A percentile compares a stretch with the other conserved stretches of the same genome.
phyloP scores from a whole-genome alignment of 2,329 filamentous ascomycete genomes.

The Aureobasidium sp. region DNA sequence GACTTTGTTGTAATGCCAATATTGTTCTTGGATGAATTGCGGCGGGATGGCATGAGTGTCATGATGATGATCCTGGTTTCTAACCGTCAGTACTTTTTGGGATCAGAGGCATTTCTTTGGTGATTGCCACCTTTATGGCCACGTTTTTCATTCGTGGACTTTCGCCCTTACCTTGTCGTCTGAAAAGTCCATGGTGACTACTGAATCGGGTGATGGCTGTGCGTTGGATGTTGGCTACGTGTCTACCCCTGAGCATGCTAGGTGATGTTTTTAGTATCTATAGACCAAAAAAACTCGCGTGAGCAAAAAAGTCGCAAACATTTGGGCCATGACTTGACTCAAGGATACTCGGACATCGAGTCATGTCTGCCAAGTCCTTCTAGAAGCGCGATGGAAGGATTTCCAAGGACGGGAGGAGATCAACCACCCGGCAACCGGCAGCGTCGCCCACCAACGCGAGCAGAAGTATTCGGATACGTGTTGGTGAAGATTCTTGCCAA shows the following conservation, averaged over 20 bases:
- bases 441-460: too few relatives aligned
- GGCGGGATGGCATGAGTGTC: slow-evolving; percentile 18
- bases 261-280: not conserved
- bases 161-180: slow-evolving; percentile 14
- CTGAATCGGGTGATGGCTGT: not conserved
- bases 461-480: too few relatives aligned
- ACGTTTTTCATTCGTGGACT: not conserved
- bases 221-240: not conserved
- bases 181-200: slow-evolving; percentile 12
- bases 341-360: not conserved
- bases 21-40: slow-evolving; percentile 17
- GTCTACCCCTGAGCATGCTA: slow-evolving; percentile 4
- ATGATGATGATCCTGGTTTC: slow-evolving; percentile 9
- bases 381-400: not conserved
- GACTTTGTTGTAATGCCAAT: slow-evolving; percentile 19
- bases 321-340: not conserved
- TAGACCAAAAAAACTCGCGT: not conserved
- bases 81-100: not conserved
- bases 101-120: not conserved
- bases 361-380: slow-evolving; percentile 4
- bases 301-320: not conserved
- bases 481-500: too few relatives aligned
- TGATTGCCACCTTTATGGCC: slow-evolving; percentile 2
- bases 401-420: not conserved
- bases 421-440: not conserved